Percentiles rank a stretch among this genome's conserved stretches.
These are phyloP conservation scores for Diplocarpon rosae DNA, from an alignment of 2,329 filamentous ascomycete species.

Conservation along the genomic window DNA sequence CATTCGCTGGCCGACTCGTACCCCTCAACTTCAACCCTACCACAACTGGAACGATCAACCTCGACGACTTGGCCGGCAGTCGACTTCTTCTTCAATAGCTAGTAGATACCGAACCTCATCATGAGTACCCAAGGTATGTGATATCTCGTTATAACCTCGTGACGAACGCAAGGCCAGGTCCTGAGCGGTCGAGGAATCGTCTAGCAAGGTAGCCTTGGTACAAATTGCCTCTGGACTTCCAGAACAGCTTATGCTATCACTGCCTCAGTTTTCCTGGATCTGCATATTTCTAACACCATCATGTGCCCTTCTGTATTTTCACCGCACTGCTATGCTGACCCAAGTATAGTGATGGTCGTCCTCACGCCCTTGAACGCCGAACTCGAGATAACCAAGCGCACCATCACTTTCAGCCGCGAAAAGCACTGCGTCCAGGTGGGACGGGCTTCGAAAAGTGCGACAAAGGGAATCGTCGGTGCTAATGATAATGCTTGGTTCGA, in stretches of 20 bases:
- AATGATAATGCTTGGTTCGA: conserved; percentile 55
- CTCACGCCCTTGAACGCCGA: conserved; percentile 17
- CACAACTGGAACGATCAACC: background rate
- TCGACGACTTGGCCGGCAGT: no score
- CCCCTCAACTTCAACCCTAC: background rate
- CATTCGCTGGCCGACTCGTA: background rate
- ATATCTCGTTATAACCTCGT: no score
- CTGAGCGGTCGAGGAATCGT: no score
- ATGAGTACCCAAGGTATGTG: no score
- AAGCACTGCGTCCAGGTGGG: conserved; percentile 27
- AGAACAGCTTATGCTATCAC: no score
- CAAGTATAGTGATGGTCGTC: conserved; percentile 15
- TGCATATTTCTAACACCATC: background rate
- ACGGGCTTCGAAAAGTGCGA: conserved; percentile 35
- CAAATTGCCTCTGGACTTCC: background rate
- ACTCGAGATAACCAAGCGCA: conserved; percentile 15
- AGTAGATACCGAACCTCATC: no score
- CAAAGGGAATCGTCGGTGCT: conserved; percentile 34
- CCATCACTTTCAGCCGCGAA: conserved; percentile 17
- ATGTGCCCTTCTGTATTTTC: background rate
- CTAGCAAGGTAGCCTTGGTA: background rate
- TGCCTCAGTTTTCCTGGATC: background rate
- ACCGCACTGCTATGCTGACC: conserved; percentile 7
- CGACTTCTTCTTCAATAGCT: no score
- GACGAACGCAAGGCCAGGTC: no score